Evolutionary conservation across 2,329 filamentous ascomycete genomes (phyloP), one percentile per base, ranked within the genome.

Genomic region (Colletotrichum acutatum): DNA sequence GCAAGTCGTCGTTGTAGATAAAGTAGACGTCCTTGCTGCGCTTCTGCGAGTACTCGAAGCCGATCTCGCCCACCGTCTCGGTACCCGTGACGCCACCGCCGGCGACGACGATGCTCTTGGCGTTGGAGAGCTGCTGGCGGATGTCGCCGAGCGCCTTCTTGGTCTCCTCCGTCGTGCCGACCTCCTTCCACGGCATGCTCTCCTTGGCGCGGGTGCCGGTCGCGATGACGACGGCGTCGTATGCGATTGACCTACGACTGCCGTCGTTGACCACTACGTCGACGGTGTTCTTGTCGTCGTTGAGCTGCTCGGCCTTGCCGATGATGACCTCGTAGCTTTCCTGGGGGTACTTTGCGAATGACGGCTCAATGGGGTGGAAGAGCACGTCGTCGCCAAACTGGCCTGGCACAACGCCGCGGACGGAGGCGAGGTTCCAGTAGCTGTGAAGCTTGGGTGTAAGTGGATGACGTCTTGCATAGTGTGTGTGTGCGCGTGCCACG

Each of bases 401-500:
- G 32, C 83, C 85, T 1, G 87, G 87, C 26, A 90, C 82, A 52
- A 90, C 83, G 74, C 86, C 87, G 49, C 88, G 86, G n/a, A 88
- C 85, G 2, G 88, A 85, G 1, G 88, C 88, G 7, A 90, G 74
- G 76, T 89, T 90, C 88, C 87, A 89, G 80, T 84, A 90, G 75
- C 89, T 88, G 75, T 88, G 85, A 24, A 28, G 57, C 42, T n/a
- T 49, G 42, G 16, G 34, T 53, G 72, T 74, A 5, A 72, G 66
- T 66, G 24, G 14, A 34, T 60, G n/a, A 37, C 14, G 4, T 26
- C 19, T 28, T 28, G 3, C 19, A 6, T 30, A 42, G 5, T 16
- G 37, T 16, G 37, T 42, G 37, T 19, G 37, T 42, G 32, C 4
- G 34, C 14, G 5, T 30, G 8, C 4, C 14, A 12, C 3, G 26